A percentile compares a stretch with the other conserved stretches of the same genome.
These are phyloP conservation scores for Erysimum cheiri DNA, from an alignment of 441 rosid genomes.

Conservation along the genomic window DNA sequence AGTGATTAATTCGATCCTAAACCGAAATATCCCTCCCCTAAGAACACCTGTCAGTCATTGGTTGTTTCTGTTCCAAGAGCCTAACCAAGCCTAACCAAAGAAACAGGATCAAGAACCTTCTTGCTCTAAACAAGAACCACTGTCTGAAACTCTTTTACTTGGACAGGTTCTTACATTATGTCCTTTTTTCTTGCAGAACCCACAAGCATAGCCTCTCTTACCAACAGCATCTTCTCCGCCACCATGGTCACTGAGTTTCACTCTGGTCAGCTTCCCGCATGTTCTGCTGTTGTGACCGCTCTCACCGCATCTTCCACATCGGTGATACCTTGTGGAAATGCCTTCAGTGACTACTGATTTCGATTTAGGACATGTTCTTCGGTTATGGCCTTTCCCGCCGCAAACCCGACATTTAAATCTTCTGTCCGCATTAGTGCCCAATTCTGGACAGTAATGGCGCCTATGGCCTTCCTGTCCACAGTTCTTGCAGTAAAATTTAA, in stretches of 20 bases:
- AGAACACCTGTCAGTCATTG: neutral
- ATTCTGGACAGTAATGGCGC: constrained; percentile 82
- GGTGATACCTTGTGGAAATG: constrained; percentile 41
- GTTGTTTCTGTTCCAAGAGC: neutral
- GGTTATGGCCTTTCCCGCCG: constrained; percentile 81
- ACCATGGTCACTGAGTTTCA: constrained; percentile 12
- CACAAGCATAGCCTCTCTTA: constrained; percentile 53
- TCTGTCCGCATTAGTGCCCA: constrained; percentile 50
- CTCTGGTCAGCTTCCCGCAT: constrained; percentile 49
- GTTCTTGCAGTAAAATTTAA: constrained; percentile 70
- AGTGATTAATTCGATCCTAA: neutral
- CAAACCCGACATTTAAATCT: constrained; percentile 73
- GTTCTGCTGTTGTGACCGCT: constrained; percentile 83
- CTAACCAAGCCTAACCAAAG: constrained; percentile 14
- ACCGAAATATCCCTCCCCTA: neutral
- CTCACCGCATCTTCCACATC: constrained; percentile 61
- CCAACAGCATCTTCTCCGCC: constrained; percentile 15
- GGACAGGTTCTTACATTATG: constrained; percentile 71
- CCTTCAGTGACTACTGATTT: constrained; percentile 43
- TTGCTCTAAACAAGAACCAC: constrained; percentile 24
- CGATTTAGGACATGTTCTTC: constrained; percentile 71
- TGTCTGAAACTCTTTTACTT: constrained; percentile 38
- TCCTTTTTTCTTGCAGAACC: constrained; percentile 56
- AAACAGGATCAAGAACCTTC: constrained; percentile 29
- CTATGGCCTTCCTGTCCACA: constrained; percentile 95